A percentile compares a stretch with the other conserved stretches of the same genome.
phyloP scores from a whole-genome alignment of 345 rosid genomes.

The Leavenworthia alabamica region DNA sequence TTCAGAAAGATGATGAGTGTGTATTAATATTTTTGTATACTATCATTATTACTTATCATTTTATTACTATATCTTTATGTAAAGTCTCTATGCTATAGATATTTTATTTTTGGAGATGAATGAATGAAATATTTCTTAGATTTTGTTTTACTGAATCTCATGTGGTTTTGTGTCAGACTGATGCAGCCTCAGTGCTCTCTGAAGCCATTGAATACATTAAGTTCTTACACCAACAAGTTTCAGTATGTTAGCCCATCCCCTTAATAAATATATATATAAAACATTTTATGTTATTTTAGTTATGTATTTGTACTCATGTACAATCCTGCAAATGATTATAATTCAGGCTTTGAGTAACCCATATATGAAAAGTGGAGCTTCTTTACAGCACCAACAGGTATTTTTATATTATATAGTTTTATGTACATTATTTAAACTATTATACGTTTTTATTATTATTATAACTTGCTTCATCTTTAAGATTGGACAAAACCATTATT shows the following conservation, averaged over 20 bases:
- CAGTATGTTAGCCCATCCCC: slow-evolving; percentile 52
- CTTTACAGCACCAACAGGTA: slow-evolving; percentile 77
- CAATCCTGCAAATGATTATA: slow-evolving; percentile 29
- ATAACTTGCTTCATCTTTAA: slow-evolving; percentile 30
- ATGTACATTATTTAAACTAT: slow-evolving; percentile 7
- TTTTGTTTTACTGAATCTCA: slow-evolving; percentile 34
- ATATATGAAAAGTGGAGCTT: slow-evolving; percentile 88
- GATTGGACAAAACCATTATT: slow-evolving; percentile 19
- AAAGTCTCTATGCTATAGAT: slow-evolving; percentile 14
- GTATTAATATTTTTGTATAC: slow-evolving; percentile 33
- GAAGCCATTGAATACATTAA: slow-evolving; percentile 97
- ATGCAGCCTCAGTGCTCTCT: slow-evolving; percentile 98
- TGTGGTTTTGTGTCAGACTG: slow-evolving; percentile 64
- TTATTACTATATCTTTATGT: slow-evolving; percentile 9
- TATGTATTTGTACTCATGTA: slow-evolving; percentile 20
- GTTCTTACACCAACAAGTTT: slow-evolving; percentile 88
- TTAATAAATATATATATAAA: background rate
- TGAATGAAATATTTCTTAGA: slow-evolving; percentile 28
- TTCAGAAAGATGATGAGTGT: slow-evolving; percentile 36
- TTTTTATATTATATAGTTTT: background rate
- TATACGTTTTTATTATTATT: slow-evolving; percentile 19
- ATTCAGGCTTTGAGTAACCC: slow-evolving; percentile 76
- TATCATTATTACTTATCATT: slow-evolving; percentile 22
- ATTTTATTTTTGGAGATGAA: slow-evolving; percentile 12
- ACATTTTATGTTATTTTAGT: background rate